phyloP scores from a whole-genome alignment of 2,329 filamentous ascomycete species.

The Trichoderma afroharzianum region DNA sequence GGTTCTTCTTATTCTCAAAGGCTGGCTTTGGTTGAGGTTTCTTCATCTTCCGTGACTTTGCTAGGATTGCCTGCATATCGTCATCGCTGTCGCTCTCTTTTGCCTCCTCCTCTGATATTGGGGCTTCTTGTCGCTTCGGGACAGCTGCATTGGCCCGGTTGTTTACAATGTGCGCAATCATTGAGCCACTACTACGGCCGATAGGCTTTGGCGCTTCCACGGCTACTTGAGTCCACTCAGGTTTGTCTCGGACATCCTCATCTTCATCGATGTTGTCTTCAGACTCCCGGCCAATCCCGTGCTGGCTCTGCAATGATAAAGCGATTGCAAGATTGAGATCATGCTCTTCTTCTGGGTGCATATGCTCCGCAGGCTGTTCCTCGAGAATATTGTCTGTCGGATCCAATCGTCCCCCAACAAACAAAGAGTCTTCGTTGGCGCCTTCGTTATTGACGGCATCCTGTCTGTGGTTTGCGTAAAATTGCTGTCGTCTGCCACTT shows the following conservation, averaged over 20 bases:
- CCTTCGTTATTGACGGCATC: conserved; percentile 33
- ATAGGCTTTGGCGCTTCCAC: conserved; percentile 51
- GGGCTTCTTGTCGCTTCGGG: conserved; percentile 35
- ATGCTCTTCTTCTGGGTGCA: conserved; percentile 43
- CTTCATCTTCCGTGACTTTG: conserved; percentile 63
- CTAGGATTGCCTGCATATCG: conserved; percentile 73
- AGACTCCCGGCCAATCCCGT: conserved; percentile 37
- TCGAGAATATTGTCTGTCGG: conserved; percentile 18
- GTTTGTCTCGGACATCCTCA: conserved; percentile 44
- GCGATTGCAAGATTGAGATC: conserved; percentile 80
- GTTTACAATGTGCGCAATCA: conserved; percentile 72
- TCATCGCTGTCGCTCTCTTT: conserved; percentile 69
- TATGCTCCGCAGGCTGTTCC: conserved; percentile 36
- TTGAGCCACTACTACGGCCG: conserved; percentile 45
- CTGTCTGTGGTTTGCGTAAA: conserved; percentile 24
- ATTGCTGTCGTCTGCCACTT: conserved; percentile 26
- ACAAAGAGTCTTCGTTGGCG: conserved; percentile 48
- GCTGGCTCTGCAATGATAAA: conserved; percentile 71
- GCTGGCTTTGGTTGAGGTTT: conserved; percentile 39
- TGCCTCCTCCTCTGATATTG: background rate
- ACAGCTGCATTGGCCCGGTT: conserved; percentile 64
- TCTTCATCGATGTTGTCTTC: conserved; percentile 44
- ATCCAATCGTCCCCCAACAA: conserved; percentile 33
- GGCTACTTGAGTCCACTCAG: conserved; percentile 55
- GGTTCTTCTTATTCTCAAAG: conserved; percentile 54